Evolutionary conservation across 139 green algal species (phyloP).

Genomic region (Chlorella vulgaris): DNA sequence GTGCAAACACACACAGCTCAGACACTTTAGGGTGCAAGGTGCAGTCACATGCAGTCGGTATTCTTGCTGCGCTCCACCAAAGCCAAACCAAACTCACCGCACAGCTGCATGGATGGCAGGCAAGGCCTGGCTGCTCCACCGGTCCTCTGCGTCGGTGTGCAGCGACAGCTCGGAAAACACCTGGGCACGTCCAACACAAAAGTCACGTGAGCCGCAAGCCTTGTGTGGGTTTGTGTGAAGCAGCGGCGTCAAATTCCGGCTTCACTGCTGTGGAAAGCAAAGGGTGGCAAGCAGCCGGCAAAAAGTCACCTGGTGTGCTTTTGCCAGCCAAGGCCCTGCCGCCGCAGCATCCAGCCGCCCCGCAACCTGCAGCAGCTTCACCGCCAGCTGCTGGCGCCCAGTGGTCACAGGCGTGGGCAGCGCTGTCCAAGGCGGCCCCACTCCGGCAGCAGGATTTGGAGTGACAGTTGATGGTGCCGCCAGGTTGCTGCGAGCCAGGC

Average conservation of each 20-base stretch:
- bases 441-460: neutral
- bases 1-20: no score
- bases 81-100: no score
- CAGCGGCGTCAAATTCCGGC: neutral
- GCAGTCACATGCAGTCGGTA: no score
- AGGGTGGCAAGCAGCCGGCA: neutral
- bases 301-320: constrained; percentile 9
- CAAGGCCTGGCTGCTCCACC: neutral
- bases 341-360: neutral
- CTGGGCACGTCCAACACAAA: no score
- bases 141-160: constrained; percentile 10
- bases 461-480: neutral
- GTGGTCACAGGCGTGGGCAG: constrained; percentile 15
- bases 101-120: neutral
- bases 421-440: neutral
- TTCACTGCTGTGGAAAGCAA: neutral
- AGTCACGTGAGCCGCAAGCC: no score
- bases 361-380: constrained; percentile 4
- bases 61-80: no score
- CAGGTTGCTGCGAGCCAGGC: no score
- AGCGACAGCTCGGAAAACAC: neutral
- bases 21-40: no score
- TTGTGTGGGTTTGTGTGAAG: neutral
- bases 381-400: neutral
- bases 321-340: constrained; percentile 4